A percentile compares a stretch with the other conserved stretches of the same genome.
Conservation (phyloP, 805 yeast species). For the Maudiozyma bulderi region DNA sequence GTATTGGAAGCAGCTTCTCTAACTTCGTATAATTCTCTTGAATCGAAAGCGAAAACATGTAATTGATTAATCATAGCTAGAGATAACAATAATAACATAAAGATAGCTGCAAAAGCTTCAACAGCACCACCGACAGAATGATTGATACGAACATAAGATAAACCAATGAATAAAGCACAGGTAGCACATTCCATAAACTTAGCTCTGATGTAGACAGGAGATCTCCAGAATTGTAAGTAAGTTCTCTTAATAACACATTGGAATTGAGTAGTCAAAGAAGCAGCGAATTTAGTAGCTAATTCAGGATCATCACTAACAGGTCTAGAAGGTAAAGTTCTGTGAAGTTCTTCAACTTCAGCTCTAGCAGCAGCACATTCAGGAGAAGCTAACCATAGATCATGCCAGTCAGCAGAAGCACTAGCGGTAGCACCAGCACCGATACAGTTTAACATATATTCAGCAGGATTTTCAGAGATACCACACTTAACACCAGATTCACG, state of each 20-base stretch:
- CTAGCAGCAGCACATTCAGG: constrained; percentile 43
- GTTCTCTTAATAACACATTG: constrained; percentile 42
- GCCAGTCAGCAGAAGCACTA: constrained; percentile 47
- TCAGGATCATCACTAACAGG: constrained; percentile 29
- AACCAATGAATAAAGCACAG: constrained; percentile 55
- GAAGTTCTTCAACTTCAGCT: constrained; percentile 46
- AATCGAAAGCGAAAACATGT: constrained; percentile 49
- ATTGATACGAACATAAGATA: constrained; percentile 53
- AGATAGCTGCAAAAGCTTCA: constrained; percentile 52
- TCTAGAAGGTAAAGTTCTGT: constrained; percentile 31
- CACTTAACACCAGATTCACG: constrained; percentile 64
- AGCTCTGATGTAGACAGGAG: constrained; percentile 50
- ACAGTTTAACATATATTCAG: constrained; percentile 63
- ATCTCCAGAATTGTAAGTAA: constrained; percentile 54
- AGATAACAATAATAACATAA: constrained; percentile 45
- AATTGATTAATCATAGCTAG: constrained; percentile 51
- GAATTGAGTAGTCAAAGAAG: constrained; percentile 34
- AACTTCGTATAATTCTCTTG: constrained; percentile 58
- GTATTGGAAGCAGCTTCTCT: constrained; percentile 68
- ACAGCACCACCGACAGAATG: constrained; percentile 55
- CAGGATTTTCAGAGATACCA: constrained; percentile 54
- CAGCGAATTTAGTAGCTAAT: constrained; percentile 39
- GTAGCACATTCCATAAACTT: constrained; percentile 43
- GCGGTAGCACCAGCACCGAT: constrained; percentile 81
- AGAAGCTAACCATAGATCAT: constrained; percentile 48